These are phyloP conservation scores for Lecanicillium sp. DNA, from an alignment of 2,329 filamentous ascomycete species.

Conservation along the genomic window DNA sequence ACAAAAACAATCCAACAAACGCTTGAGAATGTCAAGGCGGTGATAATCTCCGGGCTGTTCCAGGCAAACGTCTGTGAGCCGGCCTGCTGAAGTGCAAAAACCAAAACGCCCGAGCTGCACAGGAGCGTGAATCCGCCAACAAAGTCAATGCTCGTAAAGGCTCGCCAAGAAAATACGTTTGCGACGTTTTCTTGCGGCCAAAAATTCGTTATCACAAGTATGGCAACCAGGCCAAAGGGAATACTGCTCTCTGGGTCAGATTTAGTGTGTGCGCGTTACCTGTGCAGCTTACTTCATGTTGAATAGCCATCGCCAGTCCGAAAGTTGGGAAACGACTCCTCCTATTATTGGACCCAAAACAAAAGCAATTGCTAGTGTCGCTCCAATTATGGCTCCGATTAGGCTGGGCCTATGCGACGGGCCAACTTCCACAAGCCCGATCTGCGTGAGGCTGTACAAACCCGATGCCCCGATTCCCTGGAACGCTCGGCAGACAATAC, in stretches of 20 bases:
- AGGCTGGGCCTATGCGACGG: constrained; percentile 43
- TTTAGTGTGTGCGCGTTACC: too few species aligned
- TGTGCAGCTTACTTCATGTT: constrained; percentile 50
- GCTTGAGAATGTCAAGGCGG: constrained; percentile 37
- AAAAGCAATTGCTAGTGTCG: constrained; percentile 48
- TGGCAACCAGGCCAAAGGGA: constrained; percentile 37
- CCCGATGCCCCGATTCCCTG: constrained; percentile 55
- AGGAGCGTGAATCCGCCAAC: constrained; percentile 42
- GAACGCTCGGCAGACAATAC: constrained; percentile 49
- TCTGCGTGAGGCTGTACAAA: constrained; percentile 51
- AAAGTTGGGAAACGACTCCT: constrained; percentile 43
- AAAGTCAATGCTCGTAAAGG: constrained; percentile 42
- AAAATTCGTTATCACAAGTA: constrained; percentile 37
- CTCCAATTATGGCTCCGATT: constrained; percentile 46
- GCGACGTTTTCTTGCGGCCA: constrained; percentile 32
- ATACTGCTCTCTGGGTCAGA: constrained; percentile 24
- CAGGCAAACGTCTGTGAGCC: constrained; percentile 43
- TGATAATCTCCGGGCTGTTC: constrained; percentile 42
- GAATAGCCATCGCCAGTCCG: constrained; percentile 52
- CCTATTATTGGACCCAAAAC: constrained; percentile 51
- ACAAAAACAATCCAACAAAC: constrained; percentile 40
- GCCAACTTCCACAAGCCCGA: constrained; percentile 47
- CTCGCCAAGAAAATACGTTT: constrained; percentile 28
- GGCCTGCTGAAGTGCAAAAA: constrained; percentile 49
- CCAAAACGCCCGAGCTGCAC: constrained; percentile 41